Evolutionary conservation across 2,329 filamentous ascomycete species (phyloP), one percentile per base, ranked within the genome.

Genomic region (Exophiala oligosperma): DNA sequence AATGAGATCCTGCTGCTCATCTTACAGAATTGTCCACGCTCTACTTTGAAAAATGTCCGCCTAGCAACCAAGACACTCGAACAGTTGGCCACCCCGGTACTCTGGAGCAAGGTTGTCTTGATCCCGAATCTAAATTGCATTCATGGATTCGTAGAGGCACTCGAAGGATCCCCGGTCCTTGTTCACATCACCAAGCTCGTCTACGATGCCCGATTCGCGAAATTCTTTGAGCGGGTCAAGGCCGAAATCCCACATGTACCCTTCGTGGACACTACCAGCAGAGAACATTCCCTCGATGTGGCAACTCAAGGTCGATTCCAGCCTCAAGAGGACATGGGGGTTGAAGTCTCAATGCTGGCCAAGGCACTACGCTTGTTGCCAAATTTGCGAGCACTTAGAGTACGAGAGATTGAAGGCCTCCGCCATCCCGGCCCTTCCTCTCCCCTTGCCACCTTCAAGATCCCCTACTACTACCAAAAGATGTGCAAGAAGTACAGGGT

Each of bases 1-100:
- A 61, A 61, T 54, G 62, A 64, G 52, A 59, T 62, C 47, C 48
- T 64, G 12, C 50, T 62, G n/a, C 47, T 58, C 23, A 59, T 64
- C 54, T 46, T 59, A 17, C 62, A 61, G 50, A 50, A 29, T 44
- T 62, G 57, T 40, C 50, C 57, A 17, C 54, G 59, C 12, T 40
- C 50, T 14, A 59, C 60, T n/a, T 26, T 62, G n/a, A 62, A 64
- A 38, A 51, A 59, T 41, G 44, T 64, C n/a, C 62, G 62, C 4
- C 47, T 64, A 46, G 57, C 58, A 8, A 63, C 60, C 50, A 62
- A 57, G 51, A 47, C 29, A 9, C 51, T 64, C 14, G 60, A 57
- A 46, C 56, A 62, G 24, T 40, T 63, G 50, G 57, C 53, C 28
- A 57, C 60, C 12, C 60, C 62, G 11, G 54, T 55, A 43, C 49